A percentile compares a stretch with the other conserved stretches of the same genome.
Conservation (phyloP, 306 rosid genomes). For the Prunus fruticosa region DNA sequence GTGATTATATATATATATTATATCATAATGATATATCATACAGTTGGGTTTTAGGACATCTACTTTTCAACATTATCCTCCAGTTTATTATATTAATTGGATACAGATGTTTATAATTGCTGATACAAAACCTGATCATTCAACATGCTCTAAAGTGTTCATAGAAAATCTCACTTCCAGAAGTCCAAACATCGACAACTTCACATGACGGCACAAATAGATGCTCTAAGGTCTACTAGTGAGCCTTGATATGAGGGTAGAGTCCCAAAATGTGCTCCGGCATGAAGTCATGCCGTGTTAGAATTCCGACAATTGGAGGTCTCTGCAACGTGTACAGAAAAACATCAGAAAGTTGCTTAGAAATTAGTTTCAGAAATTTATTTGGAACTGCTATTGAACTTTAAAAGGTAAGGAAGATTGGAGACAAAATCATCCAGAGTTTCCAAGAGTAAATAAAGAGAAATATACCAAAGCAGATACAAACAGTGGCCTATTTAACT, state of each 20-base stretch:
- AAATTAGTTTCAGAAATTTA: background rate
- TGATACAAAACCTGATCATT: background rate
- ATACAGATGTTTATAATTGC: background rate
- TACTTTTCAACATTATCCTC: background rate
- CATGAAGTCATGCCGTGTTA: slow-evolving; percentile 96
- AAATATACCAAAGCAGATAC: too few relatives aligned
- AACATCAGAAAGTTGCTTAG: background rate
- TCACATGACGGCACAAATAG: too few relatives aligned
- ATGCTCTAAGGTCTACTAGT: slow-evolving; percentile 26
- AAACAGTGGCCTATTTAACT: background rate
- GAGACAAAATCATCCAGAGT: background rate
- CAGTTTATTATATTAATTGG: background rate
- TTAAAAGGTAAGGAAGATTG: too few relatives aligned
- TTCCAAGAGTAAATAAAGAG: too few relatives aligned
- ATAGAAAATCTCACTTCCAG: background rate
- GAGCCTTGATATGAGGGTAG: slow-evolving; percentile 59
- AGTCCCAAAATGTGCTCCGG: slow-evolving; percentile 87
- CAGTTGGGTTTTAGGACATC: background rate
- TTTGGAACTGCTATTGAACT: background rate
- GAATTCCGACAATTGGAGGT: slow-evolving; percentile 85
- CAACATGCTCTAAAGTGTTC: background rate
- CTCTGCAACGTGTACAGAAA: slow-evolving; percentile 49
- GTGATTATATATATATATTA: background rate
- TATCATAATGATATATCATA: too few relatives aligned
- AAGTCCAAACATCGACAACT: background rate